Conservation (phyloP, 352 stramenopile species). For the Pelagophyceae sp. region DNA sequence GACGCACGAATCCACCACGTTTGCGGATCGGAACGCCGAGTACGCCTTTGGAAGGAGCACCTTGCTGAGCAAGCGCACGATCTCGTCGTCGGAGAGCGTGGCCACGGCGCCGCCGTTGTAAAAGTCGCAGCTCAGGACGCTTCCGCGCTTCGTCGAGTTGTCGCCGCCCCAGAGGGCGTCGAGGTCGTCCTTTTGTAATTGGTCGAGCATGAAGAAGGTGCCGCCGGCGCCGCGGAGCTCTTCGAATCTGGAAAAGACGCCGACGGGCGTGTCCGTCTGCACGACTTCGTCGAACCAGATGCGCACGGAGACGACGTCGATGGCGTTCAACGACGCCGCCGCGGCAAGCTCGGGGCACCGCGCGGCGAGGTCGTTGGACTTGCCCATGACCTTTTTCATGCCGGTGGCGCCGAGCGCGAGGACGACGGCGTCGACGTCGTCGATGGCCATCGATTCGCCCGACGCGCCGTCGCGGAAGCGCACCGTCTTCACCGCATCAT, state of each 20-base stretch:
- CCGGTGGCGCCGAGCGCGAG: conserved; percentile 56
- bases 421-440: conserved; percentile 51
- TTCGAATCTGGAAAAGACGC: conserved; percentile 62
- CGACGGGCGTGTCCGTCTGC: conserved; percentile 55
- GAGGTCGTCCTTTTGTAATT: conserved; percentile 51
- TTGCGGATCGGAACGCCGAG: conserved; percentile 43
- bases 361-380: conserved; percentile 42
- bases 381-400: conserved; percentile 45
- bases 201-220: conserved; percentile 71
- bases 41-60: conserved; percentile 40
- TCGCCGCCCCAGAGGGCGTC: conserved; percentile 41
- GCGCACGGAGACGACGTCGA: conserved; percentile 56
- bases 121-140: conserved; percentile 60
- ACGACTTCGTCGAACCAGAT: conserved; percentile 55
- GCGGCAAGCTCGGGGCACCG: conserved; percentile 45
- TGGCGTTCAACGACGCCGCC: conserved; percentile 52
- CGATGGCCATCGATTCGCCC: conserved; percentile 24
- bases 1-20: conserved; percentile 57
- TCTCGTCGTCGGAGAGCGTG: conserved; percentile 52
- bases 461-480: background rate
- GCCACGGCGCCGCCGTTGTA: conserved; percentile 61
- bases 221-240: conserved; percentile 53
- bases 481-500: background rate
- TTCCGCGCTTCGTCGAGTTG: conserved; percentile 34
- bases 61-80: conserved; percentile 52